A percentile compares a stretch with the other conserved stretches of the same genome.
These are phyloP conservation scores for Cladophialophora psammophila DNA, from an alignment of 2,329 filamentous ascomycete species.

Conservation along the genomic window DNA sequence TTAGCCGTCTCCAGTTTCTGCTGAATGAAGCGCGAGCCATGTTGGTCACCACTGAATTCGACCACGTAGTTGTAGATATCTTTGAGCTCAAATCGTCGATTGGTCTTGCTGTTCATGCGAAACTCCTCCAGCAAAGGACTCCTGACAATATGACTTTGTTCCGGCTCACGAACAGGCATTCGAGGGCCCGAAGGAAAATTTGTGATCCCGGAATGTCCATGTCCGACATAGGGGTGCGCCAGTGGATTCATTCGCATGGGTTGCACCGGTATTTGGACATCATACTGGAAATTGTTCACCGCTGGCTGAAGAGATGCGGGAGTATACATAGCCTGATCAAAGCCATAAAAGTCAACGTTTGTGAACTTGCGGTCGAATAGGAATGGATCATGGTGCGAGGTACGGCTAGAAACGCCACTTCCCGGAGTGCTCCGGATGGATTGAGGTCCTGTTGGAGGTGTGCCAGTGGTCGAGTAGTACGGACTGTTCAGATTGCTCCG, in stretches of 20 bases:
- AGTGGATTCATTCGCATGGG: conserved; percentile 46
- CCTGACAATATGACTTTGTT: conserved; percentile 49
- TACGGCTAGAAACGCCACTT: conserved; percentile 48
- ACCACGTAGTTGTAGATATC: conserved; percentile 88
- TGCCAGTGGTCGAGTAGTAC: conserved; percentile 56
- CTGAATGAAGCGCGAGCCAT: conserved; percentile 95
- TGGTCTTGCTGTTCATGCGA: conserved; percentile 74
- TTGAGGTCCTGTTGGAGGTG: conserved; percentile 47
- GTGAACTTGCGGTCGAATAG: conserved; percentile 59
- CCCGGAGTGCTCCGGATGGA: conserved; percentile 55
- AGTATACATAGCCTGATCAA: conserved; percentile 28
- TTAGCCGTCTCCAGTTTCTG: conserved; percentile 90
- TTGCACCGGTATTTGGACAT: conserved; percentile 45
- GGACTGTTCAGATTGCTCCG: conserved; percentile 54
- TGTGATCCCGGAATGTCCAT: conserved; percentile 34
- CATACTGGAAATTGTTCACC: conserved; percentile 43
- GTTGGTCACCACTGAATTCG: conserved; percentile 94
- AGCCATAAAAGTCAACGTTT: conserved; percentile 48
- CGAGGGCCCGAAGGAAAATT: conserved; percentile 22
- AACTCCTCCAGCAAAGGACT: conserved; percentile 83
- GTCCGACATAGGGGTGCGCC: conserved; percentile 48
- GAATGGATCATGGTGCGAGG: conserved; percentile 52
- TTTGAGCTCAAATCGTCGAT: conserved; percentile 80
- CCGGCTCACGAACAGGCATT: conserved; percentile 25
- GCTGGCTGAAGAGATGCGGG: conserved; percentile 42